phyloP scores from a whole-genome alignment of 306 rosid genomes.

The Glycine soja region DNA sequence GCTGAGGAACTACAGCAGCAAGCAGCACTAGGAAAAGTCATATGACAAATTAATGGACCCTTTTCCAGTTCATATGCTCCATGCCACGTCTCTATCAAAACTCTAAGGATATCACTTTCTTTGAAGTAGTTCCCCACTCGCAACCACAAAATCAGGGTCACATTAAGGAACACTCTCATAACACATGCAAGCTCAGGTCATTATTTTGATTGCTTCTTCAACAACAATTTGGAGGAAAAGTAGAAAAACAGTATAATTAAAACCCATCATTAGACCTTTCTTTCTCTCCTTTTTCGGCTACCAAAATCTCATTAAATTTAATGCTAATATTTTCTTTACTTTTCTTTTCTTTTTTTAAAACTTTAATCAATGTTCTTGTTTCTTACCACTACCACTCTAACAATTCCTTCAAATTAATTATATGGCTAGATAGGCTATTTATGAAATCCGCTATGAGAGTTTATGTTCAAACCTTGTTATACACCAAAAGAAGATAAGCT shows the following conservation, averaged over 20 bases:
- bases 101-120: constrained; percentile 19
- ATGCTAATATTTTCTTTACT: background rate
- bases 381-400: background rate
- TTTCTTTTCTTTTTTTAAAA: background rate
- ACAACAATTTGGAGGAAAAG: background rate
- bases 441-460: background rate
- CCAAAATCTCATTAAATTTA: background rate
- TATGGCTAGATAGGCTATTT: background rate
- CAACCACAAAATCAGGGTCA: background rate
- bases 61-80: constrained; percentile 1
- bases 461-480: too few relatives aligned
- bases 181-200: constrained; percentile 4
- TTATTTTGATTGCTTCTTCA: constrained; percentile 15
- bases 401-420: background rate
- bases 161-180: constrained; percentile 5
- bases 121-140: constrained; percentile 14
- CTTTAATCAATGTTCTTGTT: background rate
- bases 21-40: background rate
- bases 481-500: too few relatives aligned
- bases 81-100: constrained; percentile 10
- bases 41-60: constrained; percentile 13
- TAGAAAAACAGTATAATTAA: background rate
- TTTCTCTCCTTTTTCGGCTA: background rate
- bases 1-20: background rate
- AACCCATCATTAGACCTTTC: constrained; percentile 9